These are phyloP conservation scores for Selaginella tamariscina DNA, from an alignment of 75 land plant genomes.

Conservation along the genomic window DNA sequence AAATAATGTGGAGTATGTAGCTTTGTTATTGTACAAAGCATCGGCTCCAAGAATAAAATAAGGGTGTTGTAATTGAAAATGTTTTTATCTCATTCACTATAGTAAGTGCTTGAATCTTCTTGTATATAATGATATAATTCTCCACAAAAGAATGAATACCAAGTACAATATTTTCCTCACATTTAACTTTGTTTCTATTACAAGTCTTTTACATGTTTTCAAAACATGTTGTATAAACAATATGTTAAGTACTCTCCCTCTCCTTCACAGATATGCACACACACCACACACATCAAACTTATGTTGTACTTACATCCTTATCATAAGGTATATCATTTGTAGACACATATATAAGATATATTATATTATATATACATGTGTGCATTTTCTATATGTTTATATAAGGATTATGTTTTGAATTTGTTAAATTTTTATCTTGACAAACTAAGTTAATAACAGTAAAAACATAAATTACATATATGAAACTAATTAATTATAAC, in stretches of 20 bases:
- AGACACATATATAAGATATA: too few species aligned
- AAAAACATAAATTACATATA: too few species aligned
- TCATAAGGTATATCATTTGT: too few species aligned
- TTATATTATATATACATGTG: too few species aligned
- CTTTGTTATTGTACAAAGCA: slow-evolving; percentile 74
- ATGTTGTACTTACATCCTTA: too few species aligned
- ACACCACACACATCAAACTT: slow-evolving; percentile 39
- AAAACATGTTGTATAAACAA: slow-evolving; percentile 44
- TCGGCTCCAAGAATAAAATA: slow-evolving; percentile 85
- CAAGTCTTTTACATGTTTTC: slow-evolving; percentile 70
- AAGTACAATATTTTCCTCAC: slow-evolving; percentile 36
- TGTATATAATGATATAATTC: slow-evolving; percentile 7
- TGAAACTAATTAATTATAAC: too few species aligned
- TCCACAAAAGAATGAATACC: neutral
- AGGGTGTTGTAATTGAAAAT: slow-evolving; percentile 40
- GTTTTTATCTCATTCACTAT: slow-evolving; percentile 76
- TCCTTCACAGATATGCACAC: slow-evolving; percentile 9
- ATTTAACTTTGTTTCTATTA: slow-evolving; percentile 49
- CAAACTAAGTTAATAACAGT: neutral
- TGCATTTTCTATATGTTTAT: slow-evolving; percentile 20
- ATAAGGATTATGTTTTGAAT: slow-evolving; percentile 42
- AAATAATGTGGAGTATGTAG: slow-evolving; percentile 37
- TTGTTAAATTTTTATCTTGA: slow-evolving; percentile 35
- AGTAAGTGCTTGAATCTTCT: slow-evolving; percentile 66
- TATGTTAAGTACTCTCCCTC: neutral